Evolutionary conservation across 495 filamentous ascomycete species (phyloP).

Genomic region (Hypomontagnella monticulosa): DNA sequence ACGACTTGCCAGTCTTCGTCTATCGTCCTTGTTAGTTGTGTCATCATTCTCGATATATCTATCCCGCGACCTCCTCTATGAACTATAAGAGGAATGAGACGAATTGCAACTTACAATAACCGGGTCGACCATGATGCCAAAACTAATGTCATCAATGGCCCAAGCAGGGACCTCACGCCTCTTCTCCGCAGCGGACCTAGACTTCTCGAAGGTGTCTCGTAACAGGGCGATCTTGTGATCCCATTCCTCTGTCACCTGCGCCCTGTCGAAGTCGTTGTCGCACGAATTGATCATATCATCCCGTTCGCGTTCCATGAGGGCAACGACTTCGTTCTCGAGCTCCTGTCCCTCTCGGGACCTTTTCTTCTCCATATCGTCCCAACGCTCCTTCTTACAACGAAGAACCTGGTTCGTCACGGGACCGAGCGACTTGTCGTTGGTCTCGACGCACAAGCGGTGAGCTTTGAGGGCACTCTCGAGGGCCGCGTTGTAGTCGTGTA

Average conservation of each 20-base stretch:
- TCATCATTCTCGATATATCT: background rate
- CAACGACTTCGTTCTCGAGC: constrained; percentile 64
- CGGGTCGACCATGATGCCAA: constrained; percentile 92
- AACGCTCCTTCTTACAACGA: constrained; percentile 79
- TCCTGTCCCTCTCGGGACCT: constrained; percentile 57
- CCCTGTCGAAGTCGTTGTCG: constrained; percentile 50
- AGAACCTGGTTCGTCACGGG: constrained; percentile 75
- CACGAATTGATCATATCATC: constrained; percentile 39
- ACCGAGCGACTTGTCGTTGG: constrained; percentile 67
- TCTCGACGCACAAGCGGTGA: constrained; percentile 73
- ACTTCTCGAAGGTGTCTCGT: constrained; percentile 68
- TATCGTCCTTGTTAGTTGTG: constrained; percentile 38
- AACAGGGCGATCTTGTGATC: constrained; percentile 68
- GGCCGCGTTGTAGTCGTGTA: constrained; percentile 79
- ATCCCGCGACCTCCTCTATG: background rate
- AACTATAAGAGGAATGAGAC: background rate
- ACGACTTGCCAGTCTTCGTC: constrained; percentile 87
- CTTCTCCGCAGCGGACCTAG: constrained; percentile 57
- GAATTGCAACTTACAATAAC: constrained; percentile 66
- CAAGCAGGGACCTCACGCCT: constrained; percentile 83
- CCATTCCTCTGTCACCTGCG: constrained; percentile 64
- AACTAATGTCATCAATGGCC: constrained; percentile 88
- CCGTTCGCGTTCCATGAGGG: constrained; percentile 48
- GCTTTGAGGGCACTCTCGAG: constrained; percentile 75
- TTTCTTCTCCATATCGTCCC: constrained; percentile 66